Base-by-base conservation (phyloP, 176 grass and related monocot genomes). In the Cenchrus americanus region DNA sequence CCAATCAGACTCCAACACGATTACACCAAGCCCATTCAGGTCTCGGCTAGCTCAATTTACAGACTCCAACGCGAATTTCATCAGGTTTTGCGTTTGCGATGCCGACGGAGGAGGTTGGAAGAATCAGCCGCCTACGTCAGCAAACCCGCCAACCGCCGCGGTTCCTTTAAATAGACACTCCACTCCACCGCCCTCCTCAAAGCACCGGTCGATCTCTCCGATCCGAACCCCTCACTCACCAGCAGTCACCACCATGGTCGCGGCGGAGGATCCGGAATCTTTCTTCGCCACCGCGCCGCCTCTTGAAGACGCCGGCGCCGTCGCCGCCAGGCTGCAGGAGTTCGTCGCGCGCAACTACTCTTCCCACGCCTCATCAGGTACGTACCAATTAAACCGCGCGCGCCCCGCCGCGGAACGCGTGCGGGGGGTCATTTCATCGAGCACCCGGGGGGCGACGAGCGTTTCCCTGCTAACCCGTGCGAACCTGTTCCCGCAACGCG, bases 251-350 rank as follows among this genome's bases (percentile, higher is more conserved):
- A 61, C 37, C 3, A 89, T 90, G 83, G 73, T 82, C 73, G 83
- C 58, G 5, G 55, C 66, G 3, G 73, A 78, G 66, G 83, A 86
- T 59, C 78, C 73, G 5, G 78, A 94, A 23, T 85, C 73, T 49
- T 94, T 94, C 87, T 94, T 94, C 73, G 69, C 76, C 22, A 14
- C 81, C 10, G 89, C 92, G 53, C 92, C 92, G 26, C 82, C 92
- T 65, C 82, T 91, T 44, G 79, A 68, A 46, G 76, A 91, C 66
- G 86, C 72, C 23, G 84, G 75, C 71, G 86, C 40, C 17, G 52
- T 85, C 73, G 79, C 27, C 40, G 62, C 73, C 10, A 91, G 21
- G 51, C 71, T 94, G 69, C 49, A 60, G 24, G 87, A 89, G n/a
- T 94, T 94, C 61, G 5, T 87, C 47, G 82, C 85, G 14, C 75